Evolutionary conservation across 208 protist species (phyloP).

Genomic region (Trypanosoma lewisi): DNA sequence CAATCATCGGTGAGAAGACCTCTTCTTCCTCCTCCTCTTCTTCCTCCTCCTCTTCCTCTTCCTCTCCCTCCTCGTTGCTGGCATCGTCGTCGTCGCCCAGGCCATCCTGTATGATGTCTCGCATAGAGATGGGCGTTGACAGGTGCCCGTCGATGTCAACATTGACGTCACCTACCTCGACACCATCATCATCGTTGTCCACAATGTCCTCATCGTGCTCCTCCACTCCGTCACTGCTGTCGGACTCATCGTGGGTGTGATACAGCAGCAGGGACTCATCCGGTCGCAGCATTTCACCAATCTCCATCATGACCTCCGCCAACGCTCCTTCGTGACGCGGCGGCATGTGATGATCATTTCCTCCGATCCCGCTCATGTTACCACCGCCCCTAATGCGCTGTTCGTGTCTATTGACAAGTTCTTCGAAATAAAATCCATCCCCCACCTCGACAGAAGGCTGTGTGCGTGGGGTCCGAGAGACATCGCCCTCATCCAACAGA

Average conservation of each 20-base stretch:
- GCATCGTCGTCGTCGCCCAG: conserved; percentile 9
- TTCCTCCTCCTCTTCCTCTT: conserved; percentile 27
- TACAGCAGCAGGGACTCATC: not conserved
- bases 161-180: not conserved
- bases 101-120: not conserved
- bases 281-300: conserved; percentile 18
- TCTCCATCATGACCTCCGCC: conserved; percentile 11
- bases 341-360: not conserved
- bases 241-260: not conserved
- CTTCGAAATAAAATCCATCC: conserved; percentile 20
- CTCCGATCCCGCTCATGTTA: not conserved
- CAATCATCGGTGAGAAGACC: conserved; percentile 8
- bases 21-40: conserved; percentile 27
- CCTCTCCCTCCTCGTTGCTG: conserved; percentile 7
- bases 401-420: conserved; percentile 17
- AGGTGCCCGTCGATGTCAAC: not conserved
- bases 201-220: conserved; percentile 23
- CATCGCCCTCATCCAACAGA: not conserved
- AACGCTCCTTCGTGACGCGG: conserved; percentile 8
- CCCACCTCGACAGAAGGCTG: conserved; percentile 4
- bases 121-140: not conserved
- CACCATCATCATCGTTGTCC: not conserved
- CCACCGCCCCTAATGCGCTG: not conserved
- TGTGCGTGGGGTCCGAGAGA: not conserved
- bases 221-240: conserved; percentile 12